Percentiles rank a stretch among this genome's conserved stretches.
These are phyloP conservation scores for Mangifera indica DNA, from an alignment of 345 rosid species.

Conservation along the genomic window DNA sequence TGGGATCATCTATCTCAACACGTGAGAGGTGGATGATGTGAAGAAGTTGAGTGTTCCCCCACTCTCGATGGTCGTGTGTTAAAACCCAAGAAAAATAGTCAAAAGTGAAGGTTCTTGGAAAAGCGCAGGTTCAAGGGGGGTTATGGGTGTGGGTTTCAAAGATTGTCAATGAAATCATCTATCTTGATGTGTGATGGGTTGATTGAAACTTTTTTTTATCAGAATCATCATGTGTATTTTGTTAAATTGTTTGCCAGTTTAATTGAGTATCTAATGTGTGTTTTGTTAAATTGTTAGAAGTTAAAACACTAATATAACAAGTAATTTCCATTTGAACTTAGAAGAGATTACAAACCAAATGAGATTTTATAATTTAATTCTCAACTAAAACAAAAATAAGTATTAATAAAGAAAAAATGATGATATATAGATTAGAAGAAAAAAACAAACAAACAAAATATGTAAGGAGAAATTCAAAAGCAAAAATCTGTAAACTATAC, in stretches of 20 bases:
- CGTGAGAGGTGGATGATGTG: no score
- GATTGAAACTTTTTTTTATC: no score
- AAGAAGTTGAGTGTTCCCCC: no score
- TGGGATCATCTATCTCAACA: no score
- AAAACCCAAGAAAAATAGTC: no score
- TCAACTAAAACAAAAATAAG: neutral
- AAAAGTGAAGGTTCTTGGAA: no score
- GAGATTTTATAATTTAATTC: neutral
- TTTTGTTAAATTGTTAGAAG: neutral
- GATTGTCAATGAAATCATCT: no score
- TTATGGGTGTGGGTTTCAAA: no score
- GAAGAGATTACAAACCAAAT: neutral
- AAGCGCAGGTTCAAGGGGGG: no score
- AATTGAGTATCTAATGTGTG: conserved; percentile 1
- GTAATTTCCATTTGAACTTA: conserved; percentile 1
- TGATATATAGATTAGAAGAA: no score
- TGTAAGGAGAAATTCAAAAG: neutral
- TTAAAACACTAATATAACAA: neutral
- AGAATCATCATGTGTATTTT: conserved; percentile 18
- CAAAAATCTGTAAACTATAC: neutral
- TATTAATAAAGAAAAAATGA: neutral
- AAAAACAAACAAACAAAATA: neutral
- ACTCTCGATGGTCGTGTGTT: no score
- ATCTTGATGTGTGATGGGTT: no score
- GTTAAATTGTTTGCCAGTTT: conserved; percentile 5